A percentile compares a stretch with the other conserved stretches of the same genome.
These are phyloP conservation scores for Rhynchospora breviuscula DNA, from an alignment of 176 grass and related monocot species.

Conservation along the genomic window DNA sequence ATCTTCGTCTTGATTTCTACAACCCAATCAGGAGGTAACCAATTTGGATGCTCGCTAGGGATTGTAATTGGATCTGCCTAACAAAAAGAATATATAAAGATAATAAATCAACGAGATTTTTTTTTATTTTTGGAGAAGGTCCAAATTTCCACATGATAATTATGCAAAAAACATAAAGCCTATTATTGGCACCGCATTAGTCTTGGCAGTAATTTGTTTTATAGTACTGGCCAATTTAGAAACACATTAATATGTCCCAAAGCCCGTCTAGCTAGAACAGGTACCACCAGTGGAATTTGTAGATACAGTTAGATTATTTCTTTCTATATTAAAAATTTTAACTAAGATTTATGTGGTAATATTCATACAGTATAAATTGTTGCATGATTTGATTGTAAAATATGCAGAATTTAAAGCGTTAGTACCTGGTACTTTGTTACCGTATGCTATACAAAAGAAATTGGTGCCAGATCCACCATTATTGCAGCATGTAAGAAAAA, in stretches of 20 bases:
- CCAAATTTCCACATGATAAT: neutral
- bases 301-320: neutral
- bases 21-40: constrained; percentile 31
- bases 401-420: neutral
- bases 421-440: neutral
- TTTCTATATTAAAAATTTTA: neutral
- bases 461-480: neutral
- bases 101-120: neutral
- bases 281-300: neutral
- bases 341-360: neutral
- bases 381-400: neutral
- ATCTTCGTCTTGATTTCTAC: constrained; percentile 17
- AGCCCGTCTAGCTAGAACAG: neutral
- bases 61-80: neutral
- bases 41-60: neutral
- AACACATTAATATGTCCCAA: neutral
- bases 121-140: neutral
- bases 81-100: neutral
- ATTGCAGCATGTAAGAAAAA: neutral
- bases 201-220: neutral
- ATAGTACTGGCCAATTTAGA: neutral
- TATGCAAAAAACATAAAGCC: neutral
- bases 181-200: neutral
- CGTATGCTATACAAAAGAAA: neutral
- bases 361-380: neutral